Base-by-base conservation (phyloP, 768 basidiomycete genomes). In the Rhodosporidiobolus sp. region DNA sequence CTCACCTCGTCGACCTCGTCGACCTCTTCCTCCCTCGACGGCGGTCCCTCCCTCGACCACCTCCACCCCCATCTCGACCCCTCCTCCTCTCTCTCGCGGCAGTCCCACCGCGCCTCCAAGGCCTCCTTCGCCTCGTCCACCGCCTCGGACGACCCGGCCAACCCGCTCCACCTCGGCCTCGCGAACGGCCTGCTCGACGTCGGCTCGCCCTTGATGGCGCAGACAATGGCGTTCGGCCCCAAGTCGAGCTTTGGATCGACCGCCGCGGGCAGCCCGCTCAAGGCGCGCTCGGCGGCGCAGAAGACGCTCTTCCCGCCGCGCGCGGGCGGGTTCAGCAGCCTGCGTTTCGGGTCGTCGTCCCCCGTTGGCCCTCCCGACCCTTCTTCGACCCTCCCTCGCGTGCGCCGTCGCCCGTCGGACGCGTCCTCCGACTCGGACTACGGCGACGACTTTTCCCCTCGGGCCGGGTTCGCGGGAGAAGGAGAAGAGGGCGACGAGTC, bases 201-300 rank as follows among this genome's bases (percentile, higher is more conserved):
- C 52, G 52, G 50, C 10, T 60, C 63, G 32, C 69, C 69, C n/a
- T 32, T 70, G 17, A 61, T 70, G 58, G 58, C 45, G 0, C 69
- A 70, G 49, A 60, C 58, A 30, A 35, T 70, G 30, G 7, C 50
- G 3, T 70, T 65, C 45, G 69, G 63, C 0, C 45, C 69, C 8
- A 70, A 70, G 59, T 65, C 63, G 12, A 30, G 24, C 5, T 65
- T 43, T 28, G 59, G 49, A 20, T 30, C 56, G 10, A 46, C 54
- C 24, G 12, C 43, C 26, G 45, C 1, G 5, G 38, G 10, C 28
- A 63, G 55, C 16, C 65, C 65, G 8, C 38, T 63, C 53, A 62
- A 57, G 55, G 8, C 50, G 22, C 45, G n/a, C 46, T 61, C 60
- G 10, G 11, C 46, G 5, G 32, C 30, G n/a, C 12, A 32, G 9